Evolutionary conservation across 495 filamentous ascomycete genomes (phyloP).

Genomic region (Chaetomidium leptoderma): DNA sequence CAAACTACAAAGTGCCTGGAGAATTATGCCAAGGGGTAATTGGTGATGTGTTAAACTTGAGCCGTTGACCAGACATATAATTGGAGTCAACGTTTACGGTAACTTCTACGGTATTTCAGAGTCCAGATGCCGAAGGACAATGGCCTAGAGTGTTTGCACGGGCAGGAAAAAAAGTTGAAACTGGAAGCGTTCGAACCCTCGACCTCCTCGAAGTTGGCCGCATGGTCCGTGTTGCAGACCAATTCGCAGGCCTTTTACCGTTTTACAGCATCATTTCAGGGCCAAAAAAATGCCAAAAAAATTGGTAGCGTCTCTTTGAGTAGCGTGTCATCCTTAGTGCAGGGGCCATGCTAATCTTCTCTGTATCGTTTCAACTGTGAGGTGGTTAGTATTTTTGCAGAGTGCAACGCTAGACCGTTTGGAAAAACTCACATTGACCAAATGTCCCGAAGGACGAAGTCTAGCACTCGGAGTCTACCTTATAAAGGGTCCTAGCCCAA

Average conservation of each 20-base stretch:
- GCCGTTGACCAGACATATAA: no score
- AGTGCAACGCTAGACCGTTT: slow-evolving; percentile 18
- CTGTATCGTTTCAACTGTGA: slow-evolving; percentile 46
- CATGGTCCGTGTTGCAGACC: neutral
- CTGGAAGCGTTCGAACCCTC: slow-evolving; percentile 16
- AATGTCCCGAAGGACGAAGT: slow-evolving; percentile 31
- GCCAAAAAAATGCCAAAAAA: slow-evolving; percentile 43
- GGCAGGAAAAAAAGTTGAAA: neutral
- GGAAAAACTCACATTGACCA: slow-evolving; percentile 33
- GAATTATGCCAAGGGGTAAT: no score
- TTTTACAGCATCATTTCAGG: slow-evolving; percentile 41
- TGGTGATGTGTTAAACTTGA: no score
- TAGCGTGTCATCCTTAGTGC: slow-evolving; percentile 99
- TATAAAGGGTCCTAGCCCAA: slow-evolving; percentile 1
- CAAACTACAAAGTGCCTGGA: no score
- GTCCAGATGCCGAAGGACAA: no score
- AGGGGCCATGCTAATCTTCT: slow-evolving; percentile 99
- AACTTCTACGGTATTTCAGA: no score
- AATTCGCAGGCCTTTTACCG: neutral
- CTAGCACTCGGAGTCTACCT: neutral
- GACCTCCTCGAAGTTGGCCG: neutral
- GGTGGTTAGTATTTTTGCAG: slow-evolving; percentile 22
- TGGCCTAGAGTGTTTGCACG: no score
- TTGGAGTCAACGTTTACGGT: no score
- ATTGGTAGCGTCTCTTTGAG: slow-evolving; percentile 94